phyloP scores from a whole-genome alignment of 1,139 yeast species.

The Diutina neorugosa region DNA sequence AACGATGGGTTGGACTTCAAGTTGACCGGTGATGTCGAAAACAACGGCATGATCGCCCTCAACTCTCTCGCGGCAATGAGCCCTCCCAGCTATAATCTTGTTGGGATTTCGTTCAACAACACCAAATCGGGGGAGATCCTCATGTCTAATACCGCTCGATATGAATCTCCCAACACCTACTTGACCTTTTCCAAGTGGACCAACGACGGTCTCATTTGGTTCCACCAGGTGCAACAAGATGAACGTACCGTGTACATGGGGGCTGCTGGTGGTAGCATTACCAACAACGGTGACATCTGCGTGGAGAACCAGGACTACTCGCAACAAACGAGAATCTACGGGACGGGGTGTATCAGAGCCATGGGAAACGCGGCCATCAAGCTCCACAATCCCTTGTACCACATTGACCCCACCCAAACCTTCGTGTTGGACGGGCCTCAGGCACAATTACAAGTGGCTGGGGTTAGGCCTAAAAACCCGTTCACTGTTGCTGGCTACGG shows the following conservation, averaged over 20 bases:
- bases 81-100: not conserved
- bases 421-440: not conserved
- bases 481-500: conserved; percentile 22
- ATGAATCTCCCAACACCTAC: too few species aligned
- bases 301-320: conserved; percentile 5
- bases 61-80: not conserved
- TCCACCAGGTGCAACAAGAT: not conserved
- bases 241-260: not conserved
- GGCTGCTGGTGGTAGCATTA: not conserved
- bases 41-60: not conserved
- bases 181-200: not conserved
- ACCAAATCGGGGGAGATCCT: not conserved
- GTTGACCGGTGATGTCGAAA: not conserved
- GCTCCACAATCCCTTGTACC: conserved; percentile 4
- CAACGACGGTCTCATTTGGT: not conserved
- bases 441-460: not conserved
- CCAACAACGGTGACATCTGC: conserved; percentile 7
- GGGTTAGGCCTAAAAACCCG: conserved; percentile 6
- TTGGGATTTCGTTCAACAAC: not conserved
- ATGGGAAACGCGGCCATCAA: conserved; percentile 3
- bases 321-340: conserved; percentile 5
- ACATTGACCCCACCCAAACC: conserved; percentile 4
- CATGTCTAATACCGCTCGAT: not conserved
- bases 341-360: conserved; percentile 6
- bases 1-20: not conserved